These are phyloP conservation scores for Colletotrichum falcatum DNA, from an alignment of 2,329 filamentous ascomycete species.

Conservation along the genomic window DNA sequence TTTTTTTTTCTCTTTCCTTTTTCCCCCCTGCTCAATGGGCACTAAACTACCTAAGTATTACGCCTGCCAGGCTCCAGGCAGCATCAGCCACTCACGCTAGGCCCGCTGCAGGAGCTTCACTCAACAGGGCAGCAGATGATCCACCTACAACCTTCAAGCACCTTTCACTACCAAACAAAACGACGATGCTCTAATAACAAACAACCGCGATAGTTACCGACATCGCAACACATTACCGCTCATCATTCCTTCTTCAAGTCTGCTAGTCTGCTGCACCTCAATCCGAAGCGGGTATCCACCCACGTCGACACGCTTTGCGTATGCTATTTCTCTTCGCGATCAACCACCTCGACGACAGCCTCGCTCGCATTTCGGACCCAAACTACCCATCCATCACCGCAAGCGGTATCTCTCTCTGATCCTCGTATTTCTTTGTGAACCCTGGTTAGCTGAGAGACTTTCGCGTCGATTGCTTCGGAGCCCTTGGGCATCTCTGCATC, in stretches of 20 bases:
- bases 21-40: not conserved
- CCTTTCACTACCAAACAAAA: not conserved
- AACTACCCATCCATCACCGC: not conserved
- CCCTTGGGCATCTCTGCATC: not conserved
- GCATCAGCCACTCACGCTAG: not conserved
- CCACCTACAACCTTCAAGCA: not conserved
- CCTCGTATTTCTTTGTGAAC: not conserved
- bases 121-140: not conserved
- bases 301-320: constrained; percentile 2
- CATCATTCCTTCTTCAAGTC: not conserved
- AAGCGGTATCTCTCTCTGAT: not conserved
- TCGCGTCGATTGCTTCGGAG: not conserved
- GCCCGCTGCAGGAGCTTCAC: not conserved
- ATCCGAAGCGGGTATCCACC: not conserved
- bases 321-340: not conserved
- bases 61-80: constrained; percentile 1
- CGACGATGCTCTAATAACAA: not conserved
- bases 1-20: not conserved
- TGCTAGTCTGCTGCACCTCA: not conserved
- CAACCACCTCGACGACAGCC: not conserved
- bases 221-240: not conserved
- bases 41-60: too few species aligned
- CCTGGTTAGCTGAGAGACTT: not conserved
- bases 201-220: not conserved
- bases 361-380: not conserved